Evolutionary conservation across 2,329 filamentous ascomycete genomes (phyloP).

Genomic region (Allantophomopsis cytisporea): DNA sequence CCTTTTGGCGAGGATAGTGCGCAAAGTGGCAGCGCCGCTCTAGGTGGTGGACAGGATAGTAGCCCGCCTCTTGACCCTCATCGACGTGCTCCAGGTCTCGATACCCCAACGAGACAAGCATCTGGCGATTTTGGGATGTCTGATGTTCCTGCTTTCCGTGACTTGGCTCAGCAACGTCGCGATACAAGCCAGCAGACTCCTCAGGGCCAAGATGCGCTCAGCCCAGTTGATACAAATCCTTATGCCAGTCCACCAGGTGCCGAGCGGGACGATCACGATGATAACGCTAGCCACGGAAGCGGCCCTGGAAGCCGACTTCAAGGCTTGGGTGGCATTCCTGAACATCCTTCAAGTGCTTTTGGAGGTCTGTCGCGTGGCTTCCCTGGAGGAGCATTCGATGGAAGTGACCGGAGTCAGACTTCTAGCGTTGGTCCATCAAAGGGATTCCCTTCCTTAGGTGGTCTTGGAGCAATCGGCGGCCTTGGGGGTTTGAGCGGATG

Average conservation of each 20-base stretch:
- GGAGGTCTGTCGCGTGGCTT: slow-evolving; percentile 39
- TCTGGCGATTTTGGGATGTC: slow-evolving; percentile 49
- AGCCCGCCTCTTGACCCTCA: slow-evolving; percentile 33
- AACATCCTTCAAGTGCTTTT: slow-evolving; percentile 36
- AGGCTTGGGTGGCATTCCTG: slow-evolving; percentile 35
- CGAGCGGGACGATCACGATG: slow-evolving; percentile 41
- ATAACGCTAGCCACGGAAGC: slow-evolving; percentile 23
- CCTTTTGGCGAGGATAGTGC: slow-evolving; percentile 56
- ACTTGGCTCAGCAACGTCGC: slow-evolving; percentile 35
- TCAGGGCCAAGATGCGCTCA: slow-evolving; percentile 49
- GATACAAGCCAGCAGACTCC: slow-evolving; percentile 24
- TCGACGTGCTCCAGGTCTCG: slow-evolving; percentile 25
- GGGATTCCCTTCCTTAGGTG: slow-evolving; percentile 50
- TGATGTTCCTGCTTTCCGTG: slow-evolving; percentile 41
- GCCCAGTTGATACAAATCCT: slow-evolving; percentile 90
- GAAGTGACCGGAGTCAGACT: slow-evolving; percentile 83
- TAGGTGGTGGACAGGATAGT: slow-evolving; percentile 63
- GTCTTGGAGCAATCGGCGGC: slow-evolving; percentile 39
- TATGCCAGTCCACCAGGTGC: slow-evolving; percentile 79
- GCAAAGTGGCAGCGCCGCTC: slow-evolving; percentile 54
- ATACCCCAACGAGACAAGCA: slow-evolving; percentile 24
- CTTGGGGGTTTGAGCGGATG: slow-evolving; percentile 28
- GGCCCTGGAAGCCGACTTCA: slow-evolving; percentile 31
- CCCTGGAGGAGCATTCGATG: slow-evolving; percentile 31
- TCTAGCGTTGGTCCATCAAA: slow-evolving; percentile 71